Base-by-base conservation (phyloP, 495 filamentous ascomycete genomes). In the Penicillium lagena region DNA sequence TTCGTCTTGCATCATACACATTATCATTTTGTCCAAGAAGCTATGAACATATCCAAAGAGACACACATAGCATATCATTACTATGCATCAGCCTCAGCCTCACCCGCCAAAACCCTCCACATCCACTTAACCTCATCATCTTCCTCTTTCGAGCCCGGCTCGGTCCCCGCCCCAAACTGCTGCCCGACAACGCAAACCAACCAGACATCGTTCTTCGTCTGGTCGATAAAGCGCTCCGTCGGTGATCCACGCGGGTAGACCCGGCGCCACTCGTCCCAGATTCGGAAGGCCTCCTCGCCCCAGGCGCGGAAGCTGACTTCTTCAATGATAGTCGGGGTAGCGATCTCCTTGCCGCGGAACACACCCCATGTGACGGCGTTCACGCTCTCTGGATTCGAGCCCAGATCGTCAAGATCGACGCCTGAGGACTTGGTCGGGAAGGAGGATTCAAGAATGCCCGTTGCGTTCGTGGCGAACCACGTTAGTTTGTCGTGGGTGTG, bases 361-460 rank as follows among this genome's bases (percentile, higher is more conserved):
- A 86, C 85, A 30, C 93, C 93, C 93, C 93, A 98, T 2, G 93
- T 98, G 2, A 98, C 93, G 1, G 94, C 88, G 59, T 97, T 95
- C 33, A 94, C 89, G 13, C 79, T 73, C 32, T 76, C 75, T 11
- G 61, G 58, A 59, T 62, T 64, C 15, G 60, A 41, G 29, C 47
- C 46, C 8, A 66, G 56, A n/a, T 68, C 60, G 33, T 67, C 60
- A 9, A 56, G 54, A 7, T 67, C 68, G 9, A 56, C 39, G 27
- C 66, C 64, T 9, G 58, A 42, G 10, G 62, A 49, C n/a, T 56
- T 47, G 12, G 46, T 44, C 40, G 68, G 63, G 7, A 65, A 78
- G 0, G 82, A 86, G 12, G 83, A 84, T 38, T 81, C 71, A 60
- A 90, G 89, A 40, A 81, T 82, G 8, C 86, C 85, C 4, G 64